A percentile compares a stretch with the other conserved stretches of the same genome.
Conservation (phyloP, 2,329 filamentous ascomycete species). For the Ceratocystis harringtonii region DNA sequence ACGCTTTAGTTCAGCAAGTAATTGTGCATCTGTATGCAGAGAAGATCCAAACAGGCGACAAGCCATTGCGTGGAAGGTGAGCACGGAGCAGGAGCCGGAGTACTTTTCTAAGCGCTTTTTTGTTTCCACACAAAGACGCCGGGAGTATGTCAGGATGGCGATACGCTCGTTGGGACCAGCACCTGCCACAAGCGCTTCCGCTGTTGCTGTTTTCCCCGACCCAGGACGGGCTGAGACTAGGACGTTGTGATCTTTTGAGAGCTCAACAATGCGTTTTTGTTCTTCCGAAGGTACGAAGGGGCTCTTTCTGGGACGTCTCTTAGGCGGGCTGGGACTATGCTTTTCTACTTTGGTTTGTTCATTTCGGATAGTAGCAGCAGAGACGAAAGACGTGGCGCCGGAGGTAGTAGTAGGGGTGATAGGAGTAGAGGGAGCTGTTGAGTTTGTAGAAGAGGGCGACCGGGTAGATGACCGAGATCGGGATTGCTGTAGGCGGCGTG, state of each 20-base stretch:
- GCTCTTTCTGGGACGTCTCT: neutral
- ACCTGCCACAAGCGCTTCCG: slow-evolving; percentile 21
- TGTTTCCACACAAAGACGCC: slow-evolving; percentile 22
- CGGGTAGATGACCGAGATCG: neutral
- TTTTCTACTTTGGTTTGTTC: neutral
- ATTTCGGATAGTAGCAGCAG: neutral
- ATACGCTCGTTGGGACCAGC: slow-evolving; percentile 19
- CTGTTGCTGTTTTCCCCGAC: slow-evolving; percentile 24
- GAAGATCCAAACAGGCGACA: slow-evolving; percentile 18
- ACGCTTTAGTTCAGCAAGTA: slow-evolving; percentile 16
- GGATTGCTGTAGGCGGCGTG: neutral
- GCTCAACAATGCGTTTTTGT: slow-evolving; percentile 20
- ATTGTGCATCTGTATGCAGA: slow-evolving; percentile 18
- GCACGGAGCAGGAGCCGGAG: slow-evolving; percentile 17
- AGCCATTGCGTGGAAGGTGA: slow-evolving; percentile 22
- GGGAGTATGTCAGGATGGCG: slow-evolving; percentile 22
- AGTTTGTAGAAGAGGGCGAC: neutral
- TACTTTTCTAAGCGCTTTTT: slow-evolving; percentile 19
- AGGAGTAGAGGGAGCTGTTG: neutral
- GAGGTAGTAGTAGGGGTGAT: neutral
- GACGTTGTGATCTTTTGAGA: slow-evolving; percentile 21
- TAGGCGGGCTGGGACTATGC: neutral
- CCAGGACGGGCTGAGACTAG: slow-evolving; percentile 25
- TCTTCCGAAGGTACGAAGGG: slow-evolving; percentile 20
- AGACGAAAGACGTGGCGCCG: neutral